These are phyloP conservation scores for Jackrogersella minutella DNA, from an alignment of 495 filamentous ascomycete genomes.

Conservation along the genomic window DNA sequence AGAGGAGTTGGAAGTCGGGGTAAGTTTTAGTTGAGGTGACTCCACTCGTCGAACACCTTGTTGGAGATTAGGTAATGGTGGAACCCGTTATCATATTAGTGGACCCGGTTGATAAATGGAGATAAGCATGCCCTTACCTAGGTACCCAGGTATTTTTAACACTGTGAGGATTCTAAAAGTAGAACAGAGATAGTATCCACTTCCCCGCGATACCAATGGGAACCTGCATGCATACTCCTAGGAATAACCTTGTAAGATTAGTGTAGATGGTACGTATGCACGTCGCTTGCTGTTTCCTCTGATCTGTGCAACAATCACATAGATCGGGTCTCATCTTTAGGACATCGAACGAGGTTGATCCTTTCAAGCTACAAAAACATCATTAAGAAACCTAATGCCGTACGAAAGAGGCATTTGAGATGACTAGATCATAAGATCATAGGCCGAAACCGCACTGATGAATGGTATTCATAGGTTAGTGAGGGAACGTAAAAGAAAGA, in stretches of 20 bases:
- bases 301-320: slow-evolving; percentile 6
- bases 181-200: neutral
- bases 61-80: too few relatives aligned
- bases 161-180: too few relatives aligned
- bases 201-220: slow-evolving; percentile 19
- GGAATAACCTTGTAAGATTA: too few relatives aligned
- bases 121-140: neutral
- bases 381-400: neutral
- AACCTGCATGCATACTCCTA: too few relatives aligned
- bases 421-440: slow-evolving; percentile 11
- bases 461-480: neutral
- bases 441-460: slow-evolving; percentile 26
- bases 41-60: slow-evolving; percentile 16
- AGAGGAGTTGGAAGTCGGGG: slow-evolving; percentile 16
- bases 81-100: slow-evolving; percentile 13
- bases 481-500: slow-evolving; percentile 20
- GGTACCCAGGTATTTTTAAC: neutral
- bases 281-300: slow-evolving; percentile 29
- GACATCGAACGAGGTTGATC: neutral
- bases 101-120: neutral
- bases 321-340: neutral
- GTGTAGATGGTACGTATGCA: too few relatives aligned
- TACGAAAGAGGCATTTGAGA: slow-evolving; percentile 15
- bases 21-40: slow-evolving; percentile 13
- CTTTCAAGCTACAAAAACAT: neutral